Evolutionary conservation across 257 asterid species (phyloP), one percentile per base, ranked within the genome.

Genomic region (Primulina tabacum): DNA sequence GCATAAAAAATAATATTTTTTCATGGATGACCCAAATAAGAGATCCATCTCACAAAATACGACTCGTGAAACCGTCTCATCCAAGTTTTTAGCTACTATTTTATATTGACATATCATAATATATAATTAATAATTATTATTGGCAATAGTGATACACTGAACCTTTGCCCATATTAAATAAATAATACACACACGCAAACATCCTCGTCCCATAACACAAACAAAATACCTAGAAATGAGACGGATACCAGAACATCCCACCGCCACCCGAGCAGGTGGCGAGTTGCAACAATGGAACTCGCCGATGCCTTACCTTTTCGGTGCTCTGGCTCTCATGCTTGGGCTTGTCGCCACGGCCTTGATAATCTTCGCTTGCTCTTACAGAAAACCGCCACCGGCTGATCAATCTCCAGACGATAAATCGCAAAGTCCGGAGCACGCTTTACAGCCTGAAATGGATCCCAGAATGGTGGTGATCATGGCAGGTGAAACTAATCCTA

Each of bases 271-370:
- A 60, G 80, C 57, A 10, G 81, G 73, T 64, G 78, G 64, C 52
- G 84, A 69, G 28, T 38, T 74, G 67, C 80, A 75, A n/a, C 72
- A 70, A 66, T 75, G 88, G 87, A 74, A 68, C n/a, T 79, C 89
- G 8, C 85, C 89, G 40, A 60, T 85, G 0, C 88, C 95, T 17
- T 88, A 85, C 71, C 67, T 88, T 7, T 85, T 80, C 50, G 74
- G 83, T 2, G 77, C 81, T 5, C 18, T 78, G 18, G 82, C 86
- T 11, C 12, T 83, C 57, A 61, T 83, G 69, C 12, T 88, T 28
- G 82, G 80, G 43, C 57, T 81, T 17, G 74, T 83, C 10, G 82
- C 84, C 30, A 55, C 81, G 67, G 86, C 89, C 14, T 72, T 86
- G 47, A 0, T 81, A 24, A 70, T 81, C 12, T 14, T 80, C 50